Evolutionary conservation across 225 moss, liverwort and hornwort genomes (phyloP).

Genomic region (Neckera pumila): DNA sequence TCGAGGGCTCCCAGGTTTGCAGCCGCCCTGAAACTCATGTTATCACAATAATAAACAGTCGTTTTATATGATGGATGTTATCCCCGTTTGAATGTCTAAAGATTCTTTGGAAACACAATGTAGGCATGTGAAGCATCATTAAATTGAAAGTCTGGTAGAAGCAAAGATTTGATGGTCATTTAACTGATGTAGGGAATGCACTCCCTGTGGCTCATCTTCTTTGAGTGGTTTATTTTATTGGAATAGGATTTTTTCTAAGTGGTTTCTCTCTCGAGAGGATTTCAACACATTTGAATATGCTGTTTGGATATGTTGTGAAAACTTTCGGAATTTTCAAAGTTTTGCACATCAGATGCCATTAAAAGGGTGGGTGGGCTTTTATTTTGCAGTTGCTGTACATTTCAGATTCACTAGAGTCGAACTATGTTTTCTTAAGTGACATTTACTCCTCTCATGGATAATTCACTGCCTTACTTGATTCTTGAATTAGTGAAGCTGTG

Average conservation of each 20-base stretch:
- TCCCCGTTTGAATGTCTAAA: background rate
- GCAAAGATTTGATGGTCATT: background rate
- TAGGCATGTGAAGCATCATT: background rate
- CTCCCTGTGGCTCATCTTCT: background rate
- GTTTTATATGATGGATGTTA: background rate
- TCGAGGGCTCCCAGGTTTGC: slow-evolving; percentile 39
- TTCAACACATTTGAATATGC: background rate
- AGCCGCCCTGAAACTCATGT: background rate
- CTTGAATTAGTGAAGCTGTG: background rate
- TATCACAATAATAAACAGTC: background rate
- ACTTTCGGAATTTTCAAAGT: background rate
- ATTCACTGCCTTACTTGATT: background rate
- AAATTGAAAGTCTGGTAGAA: background rate
- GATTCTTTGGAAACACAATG: background rate
- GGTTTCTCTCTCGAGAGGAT: background rate
- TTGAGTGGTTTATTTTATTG: background rate
- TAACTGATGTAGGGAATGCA: background rate
- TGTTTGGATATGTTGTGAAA: background rate
- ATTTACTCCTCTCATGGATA: background rate
- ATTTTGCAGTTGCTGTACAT: background rate
- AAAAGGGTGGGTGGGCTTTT: background rate
- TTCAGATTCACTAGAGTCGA: background rate
- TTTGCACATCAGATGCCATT: background rate
- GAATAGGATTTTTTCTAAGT: background rate
- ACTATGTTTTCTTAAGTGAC: background rate